A percentile compares a stretch with the other conserved stretches of the same genome.
These are phyloP conservation scores for Penicillium freii DNA, from an alignment of 2,329 filamentous ascomycete species.

Conservation along the genomic window DNA sequence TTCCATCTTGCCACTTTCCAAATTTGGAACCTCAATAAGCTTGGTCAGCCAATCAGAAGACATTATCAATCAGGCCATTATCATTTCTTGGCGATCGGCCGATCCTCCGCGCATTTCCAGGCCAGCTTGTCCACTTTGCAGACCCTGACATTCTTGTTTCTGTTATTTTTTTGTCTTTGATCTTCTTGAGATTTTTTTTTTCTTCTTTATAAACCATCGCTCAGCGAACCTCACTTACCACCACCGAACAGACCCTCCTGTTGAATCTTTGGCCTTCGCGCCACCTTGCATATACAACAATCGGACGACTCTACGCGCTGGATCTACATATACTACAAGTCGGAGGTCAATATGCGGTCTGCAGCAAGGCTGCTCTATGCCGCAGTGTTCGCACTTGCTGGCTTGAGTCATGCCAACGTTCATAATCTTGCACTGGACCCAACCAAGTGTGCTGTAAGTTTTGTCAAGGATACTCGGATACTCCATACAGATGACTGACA, in stretches of 20 bases:
- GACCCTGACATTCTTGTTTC: background rate
- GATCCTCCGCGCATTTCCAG: slow-evolving; percentile 11
- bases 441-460: slow-evolving; percentile 56
- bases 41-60: background rate
- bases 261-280: background rate
- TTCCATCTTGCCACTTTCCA: slow-evolving; percentile 1
- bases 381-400: slow-evolving; percentile 60
- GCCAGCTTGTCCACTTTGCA: slow-evolving; percentile 13
- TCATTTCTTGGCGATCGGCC: slow-evolving; percentile 12
- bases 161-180: background rate
- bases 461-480: background rate
- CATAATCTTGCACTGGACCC: slow-evolving; percentile 38
- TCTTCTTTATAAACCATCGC: background rate
- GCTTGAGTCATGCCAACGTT: slow-evolving; percentile 47
- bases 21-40: background rate
- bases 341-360: slow-evolving; percentile 47
- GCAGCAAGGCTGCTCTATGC: slow-evolving; percentile 59
- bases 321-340: background rate
- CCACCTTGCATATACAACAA: slow-evolving; percentile 4
- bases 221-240: no score
- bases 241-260: background rate
- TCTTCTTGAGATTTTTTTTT: background rate
- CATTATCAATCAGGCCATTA: slow-evolving; percentile 1
- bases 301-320: background rate
- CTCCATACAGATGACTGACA: slow-evolving; percentile 3